Evolutionary conservation across 306 rosid genomes (phyloP).

Genomic region (Prinsepia uniflora): DNA sequence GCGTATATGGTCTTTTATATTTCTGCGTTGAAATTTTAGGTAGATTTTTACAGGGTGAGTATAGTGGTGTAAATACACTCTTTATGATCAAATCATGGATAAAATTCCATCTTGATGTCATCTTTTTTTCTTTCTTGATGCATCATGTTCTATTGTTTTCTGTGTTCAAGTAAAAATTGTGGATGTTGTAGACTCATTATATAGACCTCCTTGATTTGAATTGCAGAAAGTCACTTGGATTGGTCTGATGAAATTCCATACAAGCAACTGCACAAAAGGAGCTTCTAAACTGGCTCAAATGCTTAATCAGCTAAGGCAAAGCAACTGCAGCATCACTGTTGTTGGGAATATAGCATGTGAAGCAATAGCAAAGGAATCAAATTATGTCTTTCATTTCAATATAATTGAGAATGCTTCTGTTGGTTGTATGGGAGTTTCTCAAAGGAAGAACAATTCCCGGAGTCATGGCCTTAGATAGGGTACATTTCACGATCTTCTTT

Average conservation of each 20-base stretch:
- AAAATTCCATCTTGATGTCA: slow-evolving; percentile 18
- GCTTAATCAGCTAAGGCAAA: slow-evolving; percentile 48
- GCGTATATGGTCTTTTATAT: neutral
- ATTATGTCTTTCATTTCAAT: slow-evolving; percentile 35
- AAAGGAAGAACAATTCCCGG: slow-evolving; percentile 91
- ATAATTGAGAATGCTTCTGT: slow-evolving; percentile 70
- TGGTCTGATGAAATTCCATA: slow-evolving; percentile 67
- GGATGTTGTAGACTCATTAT: neutral
- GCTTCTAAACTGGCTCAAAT: slow-evolving; percentile 59
- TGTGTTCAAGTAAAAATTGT: neutral
- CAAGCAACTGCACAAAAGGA: slow-evolving; percentile 39
- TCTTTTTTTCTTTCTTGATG: slow-evolving; percentile 2
- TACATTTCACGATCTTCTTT: slow-evolving; percentile 29
- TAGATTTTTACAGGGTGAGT: neutral
- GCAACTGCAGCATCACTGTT: slow-evolving; percentile 52
- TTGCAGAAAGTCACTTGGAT: slow-evolving; percentile 76
- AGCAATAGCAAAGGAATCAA: slow-evolving; percentile 47
- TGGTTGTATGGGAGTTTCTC: slow-evolving; percentile 83
- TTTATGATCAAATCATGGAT: neutral
- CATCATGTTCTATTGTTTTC: neutral
- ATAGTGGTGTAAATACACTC: slow-evolving; percentile 1
- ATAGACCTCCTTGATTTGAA: slow-evolving; percentile 8
- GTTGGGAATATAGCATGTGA: slow-evolving; percentile 64
- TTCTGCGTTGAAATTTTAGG: neutral
- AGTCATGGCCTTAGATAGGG: slow-evolving; percentile 70